Evolutionary conservation across 495 filamentous ascomycete genomes (phyloP), one percentile per base, ranked within the genome.

Genomic region (Talaromyces trachyspermus): DNA sequence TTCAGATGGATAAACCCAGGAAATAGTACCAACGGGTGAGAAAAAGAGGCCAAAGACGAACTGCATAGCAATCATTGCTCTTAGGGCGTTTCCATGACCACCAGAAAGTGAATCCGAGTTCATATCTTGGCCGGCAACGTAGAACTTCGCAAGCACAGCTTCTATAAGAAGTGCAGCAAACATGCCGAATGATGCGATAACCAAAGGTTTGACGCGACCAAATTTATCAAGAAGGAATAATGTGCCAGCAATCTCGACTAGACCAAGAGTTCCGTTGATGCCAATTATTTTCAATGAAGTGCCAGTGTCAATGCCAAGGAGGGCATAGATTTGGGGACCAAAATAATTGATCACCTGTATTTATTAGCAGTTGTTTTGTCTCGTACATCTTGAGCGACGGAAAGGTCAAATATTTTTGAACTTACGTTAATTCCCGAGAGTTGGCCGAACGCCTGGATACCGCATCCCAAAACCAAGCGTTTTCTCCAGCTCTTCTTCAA

Each of bases 31-130:
- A 11, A 76, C 55, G 26, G 68, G 60, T n/a, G 75, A 77, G 47
- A 68, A 79, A 52, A 74, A 81, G 38, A 80, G 57, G 3, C 70
- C 71, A 35, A 79, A 81, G 24, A 79, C 68, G 30, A 77, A 70
- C 52, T 77, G 76, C 62, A 81, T 76, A 50, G 72, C 72, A 19
- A 79, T 74, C 38, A 75, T 77, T 18, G 72, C 65, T 2, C 69
- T 71, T n/a, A 76, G 62, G 24, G 73, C 68, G 22, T 67, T 59
- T 2, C 54, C 50, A 29, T 65, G 68, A 39, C 61, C n/a, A n/a
- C n/a, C n/a, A n/a, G n/a, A n/a, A n/a, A n/a, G n/a, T n/a, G n/a
- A n/a, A n/a, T n/a, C n/a, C n/a, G n/a, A n/a, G n/a, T n/a, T n/a
- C n/a, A n/a, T n/a, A n/a, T n/a, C n/a, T n/a, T n/a, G n/a, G n/a